These are phyloP conservation scores for Phoma sp. DNA, from an alignment of 2,329 filamentous ascomycete species.

Conservation along the genomic window DNA sequence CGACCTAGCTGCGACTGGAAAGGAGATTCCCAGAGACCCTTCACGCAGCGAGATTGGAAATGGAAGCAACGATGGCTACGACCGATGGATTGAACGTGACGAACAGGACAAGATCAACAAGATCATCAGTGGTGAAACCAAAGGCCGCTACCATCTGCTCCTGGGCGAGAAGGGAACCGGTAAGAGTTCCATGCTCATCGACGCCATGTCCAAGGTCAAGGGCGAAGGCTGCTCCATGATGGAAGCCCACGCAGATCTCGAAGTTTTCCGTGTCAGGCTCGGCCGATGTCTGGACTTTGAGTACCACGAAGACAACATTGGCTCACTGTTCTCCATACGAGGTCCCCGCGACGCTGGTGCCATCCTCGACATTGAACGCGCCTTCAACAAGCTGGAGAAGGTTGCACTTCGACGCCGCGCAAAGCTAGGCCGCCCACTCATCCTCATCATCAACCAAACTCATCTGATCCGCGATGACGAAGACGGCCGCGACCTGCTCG, in stretches of 20 bases:
- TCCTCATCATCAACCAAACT: constrained; percentile 94
- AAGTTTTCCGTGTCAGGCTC: constrained; percentile 91
- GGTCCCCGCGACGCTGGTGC: constrained; percentile 92
- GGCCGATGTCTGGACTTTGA: constrained; percentile 96
- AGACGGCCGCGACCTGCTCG: constrained; percentile 89
- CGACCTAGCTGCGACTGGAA: constrained; percentile 61
- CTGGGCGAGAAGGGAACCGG: constrained; percentile 96
- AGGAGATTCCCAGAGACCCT: constrained; percentile 42
- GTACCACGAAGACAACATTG: constrained; percentile 97
- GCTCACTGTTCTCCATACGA: constrained; percentile 91
- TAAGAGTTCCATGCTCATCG: constrained; percentile 95
- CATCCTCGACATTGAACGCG: constrained; percentile 91
- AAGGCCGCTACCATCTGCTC: constrained; percentile 88
- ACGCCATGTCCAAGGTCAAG: constrained; percentile 91
- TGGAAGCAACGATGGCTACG: constrained; percentile 55
- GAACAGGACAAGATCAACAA: constrained; percentile 82
- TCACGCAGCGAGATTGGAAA: constrained; percentile 24
- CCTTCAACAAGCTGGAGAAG: constrained; percentile 97
- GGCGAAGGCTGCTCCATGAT: constrained; percentile 93
- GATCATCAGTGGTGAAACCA: constrained; percentile 76
- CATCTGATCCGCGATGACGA: constrained; percentile 91
- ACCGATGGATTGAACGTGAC: constrained; percentile 81
- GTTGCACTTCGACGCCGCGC: constrained; percentile 77
- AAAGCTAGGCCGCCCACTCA: constrained; percentile 69
- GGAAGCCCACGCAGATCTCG: constrained; percentile 91